Conservation (phyloP, 2,329 filamentous ascomycete species). For the Beauveria sp. region DNA sequence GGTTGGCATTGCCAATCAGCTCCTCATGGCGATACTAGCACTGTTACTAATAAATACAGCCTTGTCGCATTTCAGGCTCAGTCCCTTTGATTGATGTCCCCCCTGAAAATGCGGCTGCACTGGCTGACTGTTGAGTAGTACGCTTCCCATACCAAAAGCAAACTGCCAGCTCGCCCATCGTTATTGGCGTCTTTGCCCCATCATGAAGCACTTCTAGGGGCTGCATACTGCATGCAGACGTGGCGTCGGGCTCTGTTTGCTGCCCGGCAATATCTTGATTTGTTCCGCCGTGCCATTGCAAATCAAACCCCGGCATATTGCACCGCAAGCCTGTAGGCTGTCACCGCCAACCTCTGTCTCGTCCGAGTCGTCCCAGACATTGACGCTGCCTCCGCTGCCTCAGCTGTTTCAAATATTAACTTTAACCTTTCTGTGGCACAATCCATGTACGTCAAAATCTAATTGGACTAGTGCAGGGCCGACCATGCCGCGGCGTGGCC, state of each 20-base stretch:
- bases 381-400: not conserved
- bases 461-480: slow-evolving; percentile 1
- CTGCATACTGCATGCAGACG: not conserved
- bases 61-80: no score
- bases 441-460: not conserved
- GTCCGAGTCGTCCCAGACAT: not conserved
- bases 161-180: not conserved
- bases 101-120: not conserved
- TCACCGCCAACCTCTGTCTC: not conserved
- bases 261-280: not conserved
- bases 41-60: no score
- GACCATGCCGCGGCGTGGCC: not conserved
- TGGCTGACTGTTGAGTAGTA: not conserved
- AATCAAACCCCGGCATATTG: not conserved
- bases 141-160: not conserved
- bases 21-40: no score
- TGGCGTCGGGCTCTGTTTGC: not conserved
- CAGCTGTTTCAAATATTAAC: slow-evolving; percentile 3
- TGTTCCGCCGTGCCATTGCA: not conserved
- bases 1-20: not conserved
- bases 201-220: not conserved
- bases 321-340: not conserved
- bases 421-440: not conserved
- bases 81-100: no score
- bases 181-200: not conserved